phyloP scores from a whole-genome alignment of 495 filamentous ascomycete species.

The Aspergillus ellipticus region DNA sequence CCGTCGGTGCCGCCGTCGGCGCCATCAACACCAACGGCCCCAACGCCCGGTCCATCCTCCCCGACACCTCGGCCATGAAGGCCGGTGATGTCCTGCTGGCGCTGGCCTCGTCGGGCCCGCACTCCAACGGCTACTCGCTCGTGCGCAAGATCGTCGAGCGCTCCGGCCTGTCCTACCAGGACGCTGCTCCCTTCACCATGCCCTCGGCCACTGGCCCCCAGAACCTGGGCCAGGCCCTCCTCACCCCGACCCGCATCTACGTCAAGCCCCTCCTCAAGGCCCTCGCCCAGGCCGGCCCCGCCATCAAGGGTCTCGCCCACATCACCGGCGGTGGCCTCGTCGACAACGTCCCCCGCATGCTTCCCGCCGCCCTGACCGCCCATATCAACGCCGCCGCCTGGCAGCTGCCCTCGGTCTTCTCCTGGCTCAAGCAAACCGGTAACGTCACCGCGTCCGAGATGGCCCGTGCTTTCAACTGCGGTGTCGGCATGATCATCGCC shows the following conservation, averaged over 20 bases:
- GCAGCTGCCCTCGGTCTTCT: conserved; percentile 69
- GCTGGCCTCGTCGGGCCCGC: conserved; percentile 75
- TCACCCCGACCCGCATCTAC: conserved; percentile 80
- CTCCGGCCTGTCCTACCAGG: conserved; percentile 62
- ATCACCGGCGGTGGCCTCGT: conserved; percentile 91
- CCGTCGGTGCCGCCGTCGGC: conserved; percentile 82
- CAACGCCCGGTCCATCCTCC: conserved; percentile 61
- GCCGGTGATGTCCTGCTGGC: conserved; percentile 81
- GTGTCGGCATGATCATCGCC: conserved; percentile 87
- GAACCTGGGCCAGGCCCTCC: conserved; percentile 67
- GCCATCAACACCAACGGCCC: conserved; percentile 58
- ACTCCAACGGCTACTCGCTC: conserved; percentile 95
- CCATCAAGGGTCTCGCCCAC: conserved; percentile 90
- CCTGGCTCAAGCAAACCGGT: conserved; percentile 79
- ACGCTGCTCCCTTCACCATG: conserved; percentile 71
- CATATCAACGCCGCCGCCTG: conserved; percentile 71
- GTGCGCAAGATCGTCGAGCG: conserved; percentile 80
- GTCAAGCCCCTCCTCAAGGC: conserved; percentile 68
- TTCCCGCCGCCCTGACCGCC: conserved; percentile 70
- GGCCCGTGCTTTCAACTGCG: conserved; percentile 88
- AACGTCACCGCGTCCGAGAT: conserved; percentile 72
- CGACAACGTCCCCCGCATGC: conserved; percentile 92
- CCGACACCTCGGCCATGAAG: conserved; percentile 69
- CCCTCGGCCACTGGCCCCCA: conserved; percentile 27
- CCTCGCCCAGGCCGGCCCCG: conserved; percentile 42